Evolutionary conservation across 495 filamentous ascomycete genomes (phyloP), one percentile per base, ranked within the genome.

Genomic region (Neohortaea acidophila): DNA sequence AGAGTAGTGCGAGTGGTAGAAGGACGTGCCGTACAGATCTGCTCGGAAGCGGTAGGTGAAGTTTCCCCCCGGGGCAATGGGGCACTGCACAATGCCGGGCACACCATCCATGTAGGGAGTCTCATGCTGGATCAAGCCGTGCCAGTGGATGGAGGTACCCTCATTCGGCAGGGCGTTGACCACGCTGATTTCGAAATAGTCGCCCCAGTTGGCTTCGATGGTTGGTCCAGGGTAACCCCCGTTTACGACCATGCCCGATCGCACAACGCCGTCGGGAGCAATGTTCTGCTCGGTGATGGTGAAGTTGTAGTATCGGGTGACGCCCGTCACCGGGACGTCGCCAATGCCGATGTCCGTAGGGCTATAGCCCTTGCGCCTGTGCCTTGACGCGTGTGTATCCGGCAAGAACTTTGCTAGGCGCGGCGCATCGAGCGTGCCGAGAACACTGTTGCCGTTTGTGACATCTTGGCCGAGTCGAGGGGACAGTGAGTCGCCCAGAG

Each of bases 261-360:
- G 49, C 24, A 69, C 65, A 34, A 69, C 64, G 55, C 17, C 56
- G 47, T 51, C 68, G 43, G 48, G 65, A 34, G 41, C 67, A 31
- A 69, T 67, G 20, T 56, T 47, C 2, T 63, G 61, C 20, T 68
- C 61, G 30, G 60, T 62, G 39, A 73, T 52, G 9, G 63, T 67
- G 49, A 72, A 71, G 36, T 75, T 59, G 47, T 73, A 73, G 25
- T 37, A 55, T 2, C 68, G 57, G 1, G 59, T 61, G 10, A 65
- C 55, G 3, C 65, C 63, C 15, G 48, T 48, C 19, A 32, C 21
- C 1, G 48, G 48, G 19, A 48, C 17, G 24, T 26, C 24, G 24
- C n/a, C 7, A 7, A n/a, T 26, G 7, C 24, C 7, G 24, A 7
- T 26, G 24, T 26, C n/a, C 24, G 24, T 26, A n/a, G n/a, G n/a